These are phyloP conservation scores for Globisporangium iwayamae DNA, from an alignment of 352 stramenopile genomes.

Conservation along the genomic window DNA sequence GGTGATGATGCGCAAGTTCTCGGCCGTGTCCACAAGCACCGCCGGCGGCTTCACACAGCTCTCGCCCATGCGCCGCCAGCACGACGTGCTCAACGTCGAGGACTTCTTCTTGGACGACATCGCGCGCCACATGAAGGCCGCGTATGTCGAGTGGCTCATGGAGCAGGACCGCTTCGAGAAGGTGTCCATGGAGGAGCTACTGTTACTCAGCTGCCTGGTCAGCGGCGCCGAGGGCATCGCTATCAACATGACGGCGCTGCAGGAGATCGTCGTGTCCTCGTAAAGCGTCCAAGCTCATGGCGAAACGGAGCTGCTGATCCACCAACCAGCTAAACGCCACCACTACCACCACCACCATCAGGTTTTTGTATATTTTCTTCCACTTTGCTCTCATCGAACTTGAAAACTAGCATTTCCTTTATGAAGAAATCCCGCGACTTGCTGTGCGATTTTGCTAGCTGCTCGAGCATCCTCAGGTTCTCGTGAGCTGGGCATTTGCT, in stretches of 20 bases:
- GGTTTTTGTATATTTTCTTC: not conserved
- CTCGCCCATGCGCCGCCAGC: conserved; percentile 31
- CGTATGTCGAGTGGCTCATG: conserved; percentile 51
- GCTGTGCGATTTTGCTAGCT: too few species aligned
- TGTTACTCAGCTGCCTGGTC: conserved; percentile 49
- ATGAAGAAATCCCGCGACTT: not conserved
- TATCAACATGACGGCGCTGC: conserved; percentile 14
- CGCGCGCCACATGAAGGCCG: conserved; percentile 33
- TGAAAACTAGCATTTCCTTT: not conserved
- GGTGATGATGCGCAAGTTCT: conserved; percentile 15
- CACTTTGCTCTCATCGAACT: not conserved
- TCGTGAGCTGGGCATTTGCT: too few species aligned
- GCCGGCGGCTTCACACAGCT: conserved; percentile 8
- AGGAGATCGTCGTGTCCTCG: conserved; percentile 17
- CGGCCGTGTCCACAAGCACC: conserved; percentile 3
- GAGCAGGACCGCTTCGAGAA: conserved; percentile 40
- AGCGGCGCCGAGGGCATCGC: conserved; percentile 49
- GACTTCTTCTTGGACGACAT: conserved; percentile 39
- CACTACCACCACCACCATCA: not conserved
- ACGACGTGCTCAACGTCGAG: conserved; percentile 44
- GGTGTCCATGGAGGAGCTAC: conserved; percentile 49
- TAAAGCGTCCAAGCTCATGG: not conserved
- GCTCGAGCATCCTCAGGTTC: too few species aligned
- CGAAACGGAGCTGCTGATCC: too few species aligned
- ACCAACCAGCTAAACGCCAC: too few species aligned